These are phyloP conservation scores for Solanum raphanifolium DNA, from an alignment of 257 asterid genomes.

Conservation along the genomic window DNA sequence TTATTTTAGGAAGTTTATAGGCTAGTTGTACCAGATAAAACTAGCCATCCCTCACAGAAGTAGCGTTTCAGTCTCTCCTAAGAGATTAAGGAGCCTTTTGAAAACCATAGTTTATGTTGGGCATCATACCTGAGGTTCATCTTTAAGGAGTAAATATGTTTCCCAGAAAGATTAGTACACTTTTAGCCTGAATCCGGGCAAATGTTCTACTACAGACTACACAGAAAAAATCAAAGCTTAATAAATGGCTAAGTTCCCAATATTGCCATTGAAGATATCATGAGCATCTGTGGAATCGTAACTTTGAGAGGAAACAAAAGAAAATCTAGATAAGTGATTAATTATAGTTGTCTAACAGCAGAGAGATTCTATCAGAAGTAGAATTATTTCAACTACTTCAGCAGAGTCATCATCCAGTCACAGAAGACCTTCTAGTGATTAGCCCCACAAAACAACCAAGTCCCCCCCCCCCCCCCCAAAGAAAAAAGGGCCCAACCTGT, in stretches of 20 bases:
- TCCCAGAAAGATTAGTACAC: background rate
- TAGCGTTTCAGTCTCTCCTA: background rate
- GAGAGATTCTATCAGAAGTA: background rate
- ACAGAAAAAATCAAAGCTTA: background rate
- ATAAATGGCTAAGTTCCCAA: background rate
- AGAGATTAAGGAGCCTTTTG: background rate
- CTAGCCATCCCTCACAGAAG: background rate
- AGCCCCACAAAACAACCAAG: background rate
- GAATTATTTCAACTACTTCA: background rate
- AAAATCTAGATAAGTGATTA: background rate
- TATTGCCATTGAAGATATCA: background rate
- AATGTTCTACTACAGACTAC: background rate
- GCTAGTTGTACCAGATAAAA: background rate
- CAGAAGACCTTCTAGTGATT: background rate
- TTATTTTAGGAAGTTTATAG: background rate
- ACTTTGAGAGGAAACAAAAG: background rate
- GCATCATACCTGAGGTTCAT: background rate
- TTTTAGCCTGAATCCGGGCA: background rate
- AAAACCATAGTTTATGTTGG: background rate
- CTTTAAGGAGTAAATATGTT: background rate
- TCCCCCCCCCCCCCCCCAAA: background rate
- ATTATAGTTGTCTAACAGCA: background rate
- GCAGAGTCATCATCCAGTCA: background rate
- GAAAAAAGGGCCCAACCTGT: background rate
- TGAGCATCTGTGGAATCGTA: background rate